Evolutionary conservation across 768 basidiomycete genomes (phyloP).

Genomic region (Podaxis mareebaensis): DNA sequence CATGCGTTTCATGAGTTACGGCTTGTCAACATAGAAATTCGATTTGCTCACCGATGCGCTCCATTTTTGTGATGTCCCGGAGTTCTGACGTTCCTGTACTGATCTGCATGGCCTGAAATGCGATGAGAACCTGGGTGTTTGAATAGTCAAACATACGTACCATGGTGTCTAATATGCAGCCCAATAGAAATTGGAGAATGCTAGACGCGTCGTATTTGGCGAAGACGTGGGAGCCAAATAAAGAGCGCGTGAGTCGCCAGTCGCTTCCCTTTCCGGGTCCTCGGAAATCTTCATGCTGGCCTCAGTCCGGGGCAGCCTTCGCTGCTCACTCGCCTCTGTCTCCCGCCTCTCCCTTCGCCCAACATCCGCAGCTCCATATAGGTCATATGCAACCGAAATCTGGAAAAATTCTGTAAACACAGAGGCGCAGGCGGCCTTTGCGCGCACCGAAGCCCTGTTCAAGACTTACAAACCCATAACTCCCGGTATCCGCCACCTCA

Average conservation of each 20-base stretch:
- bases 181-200: background rate
- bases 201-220: conserved; percentile 20
- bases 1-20: conserved; percentile 1
- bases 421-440: conserved; percentile 43
- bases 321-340: conserved; percentile 33
- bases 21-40: background rate
- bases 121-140: background rate
- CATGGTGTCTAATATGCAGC: conserved; percentile 14
- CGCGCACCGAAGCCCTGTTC: conserved; percentile 59
- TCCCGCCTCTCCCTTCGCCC: conserved; percentile 22
- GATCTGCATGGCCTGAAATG: conserved; percentile 67
- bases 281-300: conserved; percentile 39
- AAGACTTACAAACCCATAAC: conserved; percentile 91
- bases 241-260: background rate
- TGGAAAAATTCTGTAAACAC: conserved; percentile 35
- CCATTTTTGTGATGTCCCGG: conserved; percentile 89
- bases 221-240: conserved; percentile 19
- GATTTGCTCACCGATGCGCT: conserved; percentile 71
- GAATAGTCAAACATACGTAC: background rate
- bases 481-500: conserved; percentile 84
- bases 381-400: conserved; percentile 40
- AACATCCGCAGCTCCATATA: conserved; percentile 17
- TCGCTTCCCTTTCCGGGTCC: conserved; percentile 24
- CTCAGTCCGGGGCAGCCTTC: conserved; percentile 40
- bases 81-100: conserved; percentile 76